Base-by-base conservation (phyloP, 2,329 filamentous ascomycete species). In the Monosporascus sp. region DNA sequence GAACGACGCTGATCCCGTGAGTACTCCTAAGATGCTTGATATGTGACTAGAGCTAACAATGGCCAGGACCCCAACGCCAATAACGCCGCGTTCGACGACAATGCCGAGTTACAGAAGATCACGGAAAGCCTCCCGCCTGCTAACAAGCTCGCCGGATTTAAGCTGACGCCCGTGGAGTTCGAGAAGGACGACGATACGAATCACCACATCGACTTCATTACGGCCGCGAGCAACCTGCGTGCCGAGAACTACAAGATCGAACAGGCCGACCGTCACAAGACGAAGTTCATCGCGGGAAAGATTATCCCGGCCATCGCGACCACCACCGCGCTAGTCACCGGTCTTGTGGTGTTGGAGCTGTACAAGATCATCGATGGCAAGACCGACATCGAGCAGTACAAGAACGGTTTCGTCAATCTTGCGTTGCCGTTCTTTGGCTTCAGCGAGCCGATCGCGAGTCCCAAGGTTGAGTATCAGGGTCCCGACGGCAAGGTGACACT, bases 151-250 rank as follows among this genome's bases (percentile, higher is more conserved):
- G 87, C 89, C 25, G 91, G 90, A 36, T 96, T 95, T 80, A 92
- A 92, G 73, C 77, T 99, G 50, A 84, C 86, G 53, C 89, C 93
- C 3, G 94, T 97, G 6, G 94, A 97, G 64, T 99, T 99, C 65
- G 91, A 99, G 74, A 99, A 99, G 79, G 94, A 99, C 60, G 94
- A 99, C 65, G 95, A 99, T 71, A 90, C 88, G 49, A 99, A 99
- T 72, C 85, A 94, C 72, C 94, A 99, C 77, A 99, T 99, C 65
- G 94, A 97, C 73, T 99, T 99, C 77, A 97, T 99, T 74, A 95
- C 94, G 7, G 91, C 92, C 1, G 92, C 92, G 60, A 97, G 92
- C 77, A 99, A 99, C 70, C 78, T 99, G 55, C 89, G 95, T 55
- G 94, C 94, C 1, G 88, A 96, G 72, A 99, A 99, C 77, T 99